A percentile compares a stretch with the other conserved stretches of the same genome.
Conservation (phyloP, 2,329 filamentous ascomycete genomes). For the Aspergillus glaucus region DNA sequence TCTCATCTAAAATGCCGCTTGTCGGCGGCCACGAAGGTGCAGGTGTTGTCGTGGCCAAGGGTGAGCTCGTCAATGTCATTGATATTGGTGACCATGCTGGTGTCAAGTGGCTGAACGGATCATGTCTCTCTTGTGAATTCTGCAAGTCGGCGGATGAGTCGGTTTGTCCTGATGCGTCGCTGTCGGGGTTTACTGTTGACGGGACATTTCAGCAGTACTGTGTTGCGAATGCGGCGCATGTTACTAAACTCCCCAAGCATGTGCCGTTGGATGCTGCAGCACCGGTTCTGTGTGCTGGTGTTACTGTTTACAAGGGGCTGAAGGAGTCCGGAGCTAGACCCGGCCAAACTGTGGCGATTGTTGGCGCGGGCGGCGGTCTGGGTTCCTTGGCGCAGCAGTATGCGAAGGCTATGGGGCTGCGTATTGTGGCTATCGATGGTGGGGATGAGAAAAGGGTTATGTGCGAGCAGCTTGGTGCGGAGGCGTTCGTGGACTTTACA, state of each 20-base stretch:
- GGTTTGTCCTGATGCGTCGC: constrained; percentile 65
- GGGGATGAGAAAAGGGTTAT: constrained; percentile 74
- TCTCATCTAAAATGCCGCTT: constrained; percentile 73
- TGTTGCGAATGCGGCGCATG: constrained; percentile 78
- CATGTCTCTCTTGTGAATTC: constrained; percentile 76
- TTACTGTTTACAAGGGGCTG: constrained; percentile 86
- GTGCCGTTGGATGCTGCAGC: constrained; percentile 69
- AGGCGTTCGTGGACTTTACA: constrained; percentile 71
- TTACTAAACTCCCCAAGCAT: constrained; percentile 73
- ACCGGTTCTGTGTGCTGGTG: constrained; percentile 75
- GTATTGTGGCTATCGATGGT: constrained; percentile 73
- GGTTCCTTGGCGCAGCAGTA: constrained; percentile 79
- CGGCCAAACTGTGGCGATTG: constrained; percentile 74
- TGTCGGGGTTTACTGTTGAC: constrained; percentile 90
- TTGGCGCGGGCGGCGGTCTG: constrained; percentile 79
- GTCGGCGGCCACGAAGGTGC: constrained; percentile 77
- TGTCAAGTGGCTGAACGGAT: constrained; percentile 88
- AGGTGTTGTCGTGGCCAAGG: constrained; percentile 73
- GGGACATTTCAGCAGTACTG: constrained; percentile 91
- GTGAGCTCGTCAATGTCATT: constrained; percentile 69
- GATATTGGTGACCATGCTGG: constrained; percentile 79
- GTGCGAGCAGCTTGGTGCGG: constrained; percentile 60
- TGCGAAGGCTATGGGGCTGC: constrained; percentile 81
- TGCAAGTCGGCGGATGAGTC: constrained; percentile 77
- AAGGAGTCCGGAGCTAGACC: constrained; percentile 73